Evolutionary conservation across 1,284 basidiomycete species (phyloP), one percentile per base, ranked within the genome.

Genomic region (Cystobasidium sp.): DNA sequence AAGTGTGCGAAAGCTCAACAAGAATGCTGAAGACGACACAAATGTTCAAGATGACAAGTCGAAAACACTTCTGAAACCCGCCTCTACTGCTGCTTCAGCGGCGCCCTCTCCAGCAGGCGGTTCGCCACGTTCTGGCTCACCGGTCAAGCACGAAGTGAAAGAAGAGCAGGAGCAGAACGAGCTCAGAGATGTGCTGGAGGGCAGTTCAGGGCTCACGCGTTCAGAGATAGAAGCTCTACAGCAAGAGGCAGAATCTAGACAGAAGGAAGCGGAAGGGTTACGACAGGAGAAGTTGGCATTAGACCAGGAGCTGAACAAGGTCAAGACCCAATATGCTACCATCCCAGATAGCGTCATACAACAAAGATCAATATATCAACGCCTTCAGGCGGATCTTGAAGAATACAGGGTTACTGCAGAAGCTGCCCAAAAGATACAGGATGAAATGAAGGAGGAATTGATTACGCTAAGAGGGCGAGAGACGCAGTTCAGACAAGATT

Each of bases 261-360:
- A 66, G n/a, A 63, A 75, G 44, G 76, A 78, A 52, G 71, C 75
- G 16, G 74, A 72, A 12, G 37, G 53, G 58, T 44, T 78, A 4
- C 59, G 70, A 43, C 63, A 69, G n/a, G 74, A 78, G 52, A 67
- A 77, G 24, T 20, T 77, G 2, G 63, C 65, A 43, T 59, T 76
- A 31, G 63, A 51, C 8, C 65, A 74, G 37, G 74, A 77, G 43
- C 67, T 78, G 10, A 71, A 78, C 53, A 31, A 55, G 8, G 24
- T 75, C 22, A 72, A 72, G 43, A 2, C 31, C 9, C 66, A 79
- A 78, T 78, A 79, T 51, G 76, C 77, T 58, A 75, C 76, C 64
- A 49, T 80, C 10, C 78, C 80, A 14, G 77, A 79, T 31, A 80
- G 81, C 18, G 49, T 77, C 41, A 72, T 81, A 43, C 65, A 72